Conservation (phyloP, 163 green algal genomes). For the Coccomyxa subellipsoidea region DNA sequence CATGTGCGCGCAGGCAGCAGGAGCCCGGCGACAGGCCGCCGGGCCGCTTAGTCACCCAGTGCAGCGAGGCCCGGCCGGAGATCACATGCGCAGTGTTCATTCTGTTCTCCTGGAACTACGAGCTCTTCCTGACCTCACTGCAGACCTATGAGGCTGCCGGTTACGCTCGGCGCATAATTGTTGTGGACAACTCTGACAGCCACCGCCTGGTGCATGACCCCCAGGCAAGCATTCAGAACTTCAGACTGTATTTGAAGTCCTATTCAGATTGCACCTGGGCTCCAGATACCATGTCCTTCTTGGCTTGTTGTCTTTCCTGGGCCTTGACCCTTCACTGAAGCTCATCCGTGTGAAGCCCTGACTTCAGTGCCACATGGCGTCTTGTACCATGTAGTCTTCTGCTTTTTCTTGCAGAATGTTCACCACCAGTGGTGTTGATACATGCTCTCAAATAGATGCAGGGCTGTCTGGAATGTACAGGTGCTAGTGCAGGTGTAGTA, state of each 20-base stretch:
- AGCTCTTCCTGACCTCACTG: conserved; percentile 4
- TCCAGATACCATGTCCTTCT: no score
- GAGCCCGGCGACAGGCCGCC: background rate
- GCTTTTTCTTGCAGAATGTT: no score
- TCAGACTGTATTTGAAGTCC: no score
- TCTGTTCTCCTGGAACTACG: conserved; percentile 9
- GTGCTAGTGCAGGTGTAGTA: no score
- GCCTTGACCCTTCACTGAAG: background rate
- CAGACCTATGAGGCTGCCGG: background rate
- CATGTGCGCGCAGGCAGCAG: background rate
- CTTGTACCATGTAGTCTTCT: no score
- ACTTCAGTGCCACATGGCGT: no score
- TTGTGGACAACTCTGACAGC: background rate
- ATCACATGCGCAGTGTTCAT: background rate
- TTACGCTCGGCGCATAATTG: background rate
- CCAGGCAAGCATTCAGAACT: background rate
- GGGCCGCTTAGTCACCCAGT: background rate
- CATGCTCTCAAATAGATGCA: no score
- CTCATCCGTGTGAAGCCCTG: no score
- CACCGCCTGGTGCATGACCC: background rate
- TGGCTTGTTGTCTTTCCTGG: background rate
- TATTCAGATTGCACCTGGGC: no score
- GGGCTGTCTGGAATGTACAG: no score
- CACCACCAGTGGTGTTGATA: no score
- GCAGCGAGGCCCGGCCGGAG: background rate